Base-by-base conservation (phyloP, 768 basidiomycete species). In the Trametes punicea region DNA sequence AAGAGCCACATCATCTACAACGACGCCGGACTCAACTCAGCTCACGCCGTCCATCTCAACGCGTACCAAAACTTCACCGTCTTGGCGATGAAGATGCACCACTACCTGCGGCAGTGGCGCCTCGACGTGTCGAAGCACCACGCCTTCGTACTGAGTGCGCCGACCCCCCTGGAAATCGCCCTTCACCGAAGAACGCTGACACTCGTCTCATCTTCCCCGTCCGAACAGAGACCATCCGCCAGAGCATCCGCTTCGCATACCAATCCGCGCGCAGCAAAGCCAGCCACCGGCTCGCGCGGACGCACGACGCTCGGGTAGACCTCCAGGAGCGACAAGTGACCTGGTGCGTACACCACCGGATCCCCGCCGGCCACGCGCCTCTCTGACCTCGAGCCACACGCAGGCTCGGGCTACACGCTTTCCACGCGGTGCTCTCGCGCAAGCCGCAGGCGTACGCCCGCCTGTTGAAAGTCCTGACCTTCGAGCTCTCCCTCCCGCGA, bases 381-480 rank as follows among this genome's bases (percentile, higher is more conserved):
- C 26, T 50, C 20, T 29, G 29, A 47, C n/a, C 55, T 46, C 9
- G 33, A 25, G 29, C 41, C 23, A 48, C 5, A 5, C 27, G 6
- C n/a, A 95, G 93, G 91, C 79, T 95, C 21, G 90, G 91, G 38
- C 78, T 77, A 42, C 85, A 87, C 57, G 93, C 93, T 2, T 94
- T 95, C 69, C 77, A 82, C 64, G 72, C 79, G 9, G 77, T 92
- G 47, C 68, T 94, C 4, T 75, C 75, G 13, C 74, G 70, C 45
- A 85, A 80, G 57, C 75, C 80, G 6, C 72, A 79, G 26, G 69
- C 69, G 11, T 87, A 87, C 64, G 51, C 61, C 8, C 51, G 70
- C 3, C 31, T 89, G 3, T 65, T 89, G 55, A 75, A 69, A 56
- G 68, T 69, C 49, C 73, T 90, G 10, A 72, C 68, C 9, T 75